Evolutionary conservation across 2,329 filamentous ascomycete genomes (phyloP).

Genomic region (Pseudocercospora eumusae): DNA sequence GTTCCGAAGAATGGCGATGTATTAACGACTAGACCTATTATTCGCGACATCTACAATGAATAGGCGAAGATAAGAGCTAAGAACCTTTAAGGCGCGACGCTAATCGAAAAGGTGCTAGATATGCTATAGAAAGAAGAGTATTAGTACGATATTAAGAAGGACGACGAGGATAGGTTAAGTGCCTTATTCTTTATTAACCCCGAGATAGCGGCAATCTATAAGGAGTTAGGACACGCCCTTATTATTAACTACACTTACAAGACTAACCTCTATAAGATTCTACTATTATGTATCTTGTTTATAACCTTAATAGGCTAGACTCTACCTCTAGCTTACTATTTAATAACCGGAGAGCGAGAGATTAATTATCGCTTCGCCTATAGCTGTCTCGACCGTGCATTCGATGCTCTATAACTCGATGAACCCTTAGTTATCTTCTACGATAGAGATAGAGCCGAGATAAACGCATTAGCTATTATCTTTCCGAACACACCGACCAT

Average conservation of each 20-base stretch:
- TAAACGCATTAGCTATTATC: not conserved
- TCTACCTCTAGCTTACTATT: not conserved
- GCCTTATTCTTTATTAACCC: not conserved
- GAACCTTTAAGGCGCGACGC: not conserved
- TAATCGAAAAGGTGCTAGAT: not conserved
- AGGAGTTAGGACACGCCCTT: not conserved
- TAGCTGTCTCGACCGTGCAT: no score
- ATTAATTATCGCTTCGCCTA: not conserved
- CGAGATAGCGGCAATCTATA: not conserved
- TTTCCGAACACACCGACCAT: not conserved
- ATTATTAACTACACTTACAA: not conserved
- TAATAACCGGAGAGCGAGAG: not conserved
- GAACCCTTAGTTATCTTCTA: not conserved
- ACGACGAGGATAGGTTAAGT: not conserved
- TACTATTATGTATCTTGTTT: no score
- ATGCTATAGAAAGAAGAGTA: not conserved
- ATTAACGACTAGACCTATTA: not conserved
- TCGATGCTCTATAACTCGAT: not conserved
- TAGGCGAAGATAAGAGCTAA: not conserved
- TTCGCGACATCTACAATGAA: not conserved
- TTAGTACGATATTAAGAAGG: not conserved
- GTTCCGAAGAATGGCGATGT: not conserved
- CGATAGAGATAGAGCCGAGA: not conserved
- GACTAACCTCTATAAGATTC: not conserved
- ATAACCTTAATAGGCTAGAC: no score